phyloP scores from a whole-genome alignment of 306 rosid genomes.

The Oemleria cerasiformis region DNA sequence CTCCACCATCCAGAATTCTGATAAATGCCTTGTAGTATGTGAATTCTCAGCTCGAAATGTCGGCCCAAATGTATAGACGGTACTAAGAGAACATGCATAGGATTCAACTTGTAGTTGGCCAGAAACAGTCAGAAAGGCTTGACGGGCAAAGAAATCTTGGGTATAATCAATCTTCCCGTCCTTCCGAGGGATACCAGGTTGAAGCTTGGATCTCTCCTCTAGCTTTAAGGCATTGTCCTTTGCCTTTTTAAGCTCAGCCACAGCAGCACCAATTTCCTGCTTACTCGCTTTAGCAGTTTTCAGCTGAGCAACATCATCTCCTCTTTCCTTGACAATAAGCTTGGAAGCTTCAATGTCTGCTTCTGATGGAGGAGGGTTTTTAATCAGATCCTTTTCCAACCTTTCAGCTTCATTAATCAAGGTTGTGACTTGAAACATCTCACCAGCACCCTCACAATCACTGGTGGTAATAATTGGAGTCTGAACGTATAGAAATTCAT shows the following conservation, averaged over 20 bases:
- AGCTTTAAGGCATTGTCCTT: constrained; percentile 58
- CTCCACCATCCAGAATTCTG: constrained; percentile 99
- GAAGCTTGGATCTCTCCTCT: constrained; percentile 83
- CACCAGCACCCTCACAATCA: constrained; percentile 99
- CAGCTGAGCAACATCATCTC: constrained; percentile 62
- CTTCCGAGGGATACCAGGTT: constrained; percentile 77
- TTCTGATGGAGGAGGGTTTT: constrained; percentile 83
- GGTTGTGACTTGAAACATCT: constrained; percentile 98
- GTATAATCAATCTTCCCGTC: constrained; percentile 86
- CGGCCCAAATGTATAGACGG: constrained; percentile 96
- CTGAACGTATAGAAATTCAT: constrained; percentile 80
- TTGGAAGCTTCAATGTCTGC: constrained; percentile 70
- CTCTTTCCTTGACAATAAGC: constrained; percentile 60
- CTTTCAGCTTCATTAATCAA: constrained; percentile 76
- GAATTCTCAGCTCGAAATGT: constrained; percentile 98
- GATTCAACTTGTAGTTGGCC: constrained; percentile 98
- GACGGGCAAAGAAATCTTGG: constrained; percentile 91
- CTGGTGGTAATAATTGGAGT: constrained; percentile 94
- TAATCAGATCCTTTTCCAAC: constrained; percentile 68
- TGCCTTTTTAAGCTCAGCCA: constrained; percentile 62
- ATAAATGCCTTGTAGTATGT: constrained; percentile 95
- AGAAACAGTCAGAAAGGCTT: constrained; percentile 94
- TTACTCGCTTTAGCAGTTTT: constrained; percentile 71
- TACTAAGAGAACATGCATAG: constrained; percentile 75
- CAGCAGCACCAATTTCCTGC: constrained; percentile 57